Evolutionary conservation across 1,139 yeast genomes (phyloP).

Genomic region (Suhomyces bokatorum): DNA sequence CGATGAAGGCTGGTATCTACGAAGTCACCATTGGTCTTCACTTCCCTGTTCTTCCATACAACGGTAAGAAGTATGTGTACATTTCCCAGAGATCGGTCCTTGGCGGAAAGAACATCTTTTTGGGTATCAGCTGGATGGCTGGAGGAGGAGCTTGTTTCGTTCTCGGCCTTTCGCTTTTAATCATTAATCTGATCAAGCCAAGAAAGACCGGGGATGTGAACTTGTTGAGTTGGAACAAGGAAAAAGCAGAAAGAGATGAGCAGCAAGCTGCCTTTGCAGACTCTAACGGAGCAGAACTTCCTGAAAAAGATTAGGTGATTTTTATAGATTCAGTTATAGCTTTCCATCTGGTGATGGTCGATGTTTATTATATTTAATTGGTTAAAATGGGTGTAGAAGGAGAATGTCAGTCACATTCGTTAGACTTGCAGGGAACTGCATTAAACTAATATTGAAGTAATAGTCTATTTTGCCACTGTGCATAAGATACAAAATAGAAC

Average conservation of each 20-base stretch:
- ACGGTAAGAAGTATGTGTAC: constrained; percentile 80
- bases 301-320: constrained; percentile 6
- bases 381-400: not conserved
- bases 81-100: constrained; percentile 81
- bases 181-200: constrained; percentile 65
- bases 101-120: constrained; percentile 86
- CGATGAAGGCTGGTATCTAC: constrained; percentile 66
- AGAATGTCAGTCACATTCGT: not conserved
- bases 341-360: constrained; percentile 1
- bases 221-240: constrained; percentile 72
- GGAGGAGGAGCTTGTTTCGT: constrained; percentile 87
- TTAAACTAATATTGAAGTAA: too few relatives aligned
- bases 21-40: constrained; percentile 74
- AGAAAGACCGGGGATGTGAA: constrained; percentile 74
- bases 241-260: constrained; percentile 23
- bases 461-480: too few relatives aligned
- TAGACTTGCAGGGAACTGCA: too few relatives aligned
- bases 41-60: constrained; percentile 81
- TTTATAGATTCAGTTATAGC: not conserved
- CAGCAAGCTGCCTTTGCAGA: constrained; percentile 14
- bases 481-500: too few relatives aligned
- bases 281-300: constrained; percentile 4
- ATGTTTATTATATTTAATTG: constrained; percentile 1
- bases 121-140: constrained; percentile 87
- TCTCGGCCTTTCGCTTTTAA: constrained; percentile 57